Base-by-base conservation (phyloP, 306 rosid species). In the Vicia sativa region DNA sequence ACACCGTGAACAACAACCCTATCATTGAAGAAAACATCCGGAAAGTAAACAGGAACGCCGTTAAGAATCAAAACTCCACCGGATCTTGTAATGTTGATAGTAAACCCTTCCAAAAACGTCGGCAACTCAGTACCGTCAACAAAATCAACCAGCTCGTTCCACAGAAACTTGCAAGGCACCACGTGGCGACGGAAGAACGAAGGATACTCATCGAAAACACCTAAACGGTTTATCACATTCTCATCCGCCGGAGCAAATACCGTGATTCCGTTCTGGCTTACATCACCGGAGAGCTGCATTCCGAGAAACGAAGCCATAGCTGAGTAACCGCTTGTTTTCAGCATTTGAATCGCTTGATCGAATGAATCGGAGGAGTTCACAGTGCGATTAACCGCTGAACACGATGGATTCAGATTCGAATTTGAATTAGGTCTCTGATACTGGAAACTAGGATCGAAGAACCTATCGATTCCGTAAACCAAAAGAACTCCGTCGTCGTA, bases 1-100 rank as follows among this genome's bases (percentile, higher is more conserved):
- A 92, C 86, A 39, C 96, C 96, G 31, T 92, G 98, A 80, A 89
- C 83, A 4, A 79, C 93, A 0, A 92, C 53, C 64, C 68, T 71
- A 8, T 86, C 89, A 15, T 82, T 74, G 75, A 53, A 57, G 63
- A 81, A 80, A 29, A 84, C 39, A 70, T 87, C 75, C 0, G 92
- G 86, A 55, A 46, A 67, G 80, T 80, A 70, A 25, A 92, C 87
- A 18, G 86, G 82, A 1, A 70, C 85, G 3, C 81, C 87, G 72
- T 92, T 92, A 0, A 92, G 75, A 55, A 72, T 52, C 87, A 89
- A 77, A 11, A 74, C 72, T 3, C 76, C 87, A 8, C 67, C 77
- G 1, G 85, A 70, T 79, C 89, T 73, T 3, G 88, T 59, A 18
- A 90, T 48, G 49, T 65, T 68, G 63, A 92, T 80, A 1, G 67